These are phyloP conservation scores for Aspergillus tubingensis DNA, from an alignment of 2,329 filamentous ascomycete genomes.

Conservation along the genomic window DNA sequence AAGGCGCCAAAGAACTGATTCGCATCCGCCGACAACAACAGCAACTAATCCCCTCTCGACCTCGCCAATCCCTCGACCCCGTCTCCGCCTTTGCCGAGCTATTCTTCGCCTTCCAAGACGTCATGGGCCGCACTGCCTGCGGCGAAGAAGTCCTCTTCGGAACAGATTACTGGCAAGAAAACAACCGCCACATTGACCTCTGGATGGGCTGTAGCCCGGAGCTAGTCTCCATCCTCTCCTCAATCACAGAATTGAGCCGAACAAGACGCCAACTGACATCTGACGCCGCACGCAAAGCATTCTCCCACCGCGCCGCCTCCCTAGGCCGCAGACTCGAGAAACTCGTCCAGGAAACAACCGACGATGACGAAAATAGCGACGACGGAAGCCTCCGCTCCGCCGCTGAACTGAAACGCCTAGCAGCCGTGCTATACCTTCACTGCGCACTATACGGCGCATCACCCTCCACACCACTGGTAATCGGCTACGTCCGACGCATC, in stretches of 20 bases:
- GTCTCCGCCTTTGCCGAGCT: slow-evolving; percentile 45
- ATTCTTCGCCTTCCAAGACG: slow-evolving; percentile 56
- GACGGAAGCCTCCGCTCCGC: slow-evolving; percentile 38
- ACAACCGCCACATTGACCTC: slow-evolving; percentile 42
- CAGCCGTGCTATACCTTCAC: slow-evolving; percentile 50
- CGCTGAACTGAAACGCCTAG: slow-evolving; percentile 48
- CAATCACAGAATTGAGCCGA: slow-evolving; percentile 51
- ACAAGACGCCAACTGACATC: slow-evolving; percentile 31
- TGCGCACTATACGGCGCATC: slow-evolving; percentile 48
- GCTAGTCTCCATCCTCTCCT: slow-evolving; percentile 50
- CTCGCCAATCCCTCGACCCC: slow-evolving; percentile 22
- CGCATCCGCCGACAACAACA: slow-evolving; percentile 37
- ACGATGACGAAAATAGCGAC: slow-evolving; percentile 31
- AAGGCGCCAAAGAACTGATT: slow-evolving; percentile 52
- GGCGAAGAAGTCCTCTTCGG: slow-evolving; percentile 51
- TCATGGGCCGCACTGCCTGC: slow-evolving; percentile 54
- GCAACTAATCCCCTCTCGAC: not conserved
- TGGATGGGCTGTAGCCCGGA: slow-evolving; percentile 55
- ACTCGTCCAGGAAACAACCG: slow-evolving; percentile 35
- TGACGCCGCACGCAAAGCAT: slow-evolving; percentile 26
- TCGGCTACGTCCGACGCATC: slow-evolving; percentile 37
- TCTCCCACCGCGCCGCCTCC: slow-evolving; percentile 36
- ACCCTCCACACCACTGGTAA: slow-evolving; percentile 42
- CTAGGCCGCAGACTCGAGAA: slow-evolving; percentile 37
- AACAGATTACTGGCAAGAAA: slow-evolving; percentile 49